Conservation (phyloP, 1,139 yeast genomes). For the Candida sanyaensis region DNA sequence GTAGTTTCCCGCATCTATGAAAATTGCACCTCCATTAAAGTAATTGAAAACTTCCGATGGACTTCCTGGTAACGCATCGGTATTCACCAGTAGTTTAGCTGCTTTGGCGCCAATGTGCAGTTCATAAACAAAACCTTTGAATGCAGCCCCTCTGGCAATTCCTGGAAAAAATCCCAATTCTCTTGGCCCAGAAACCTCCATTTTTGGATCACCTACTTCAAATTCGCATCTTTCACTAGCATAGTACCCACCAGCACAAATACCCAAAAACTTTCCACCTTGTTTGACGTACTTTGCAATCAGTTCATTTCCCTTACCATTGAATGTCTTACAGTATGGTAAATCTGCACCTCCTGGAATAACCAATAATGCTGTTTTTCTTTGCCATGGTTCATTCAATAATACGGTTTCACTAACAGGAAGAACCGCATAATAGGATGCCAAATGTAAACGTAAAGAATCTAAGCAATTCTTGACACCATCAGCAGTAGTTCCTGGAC, state of each 20-base stretch:
- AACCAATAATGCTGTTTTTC: slow-evolving; percentile 76
- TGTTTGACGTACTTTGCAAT: slow-evolving; percentile 66
- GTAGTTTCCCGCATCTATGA: slow-evolving; percentile 67
- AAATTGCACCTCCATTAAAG: slow-evolving; percentile 88
- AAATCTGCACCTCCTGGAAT: slow-evolving; percentile 97
- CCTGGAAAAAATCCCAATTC: slow-evolving; percentile 86
- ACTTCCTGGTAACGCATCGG: slow-evolving; percentile 23
- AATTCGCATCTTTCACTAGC: slow-evolving; percentile 79
- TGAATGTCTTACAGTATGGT: slow-evolving; percentile 71
- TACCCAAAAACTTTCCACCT: slow-evolving; percentile 85
- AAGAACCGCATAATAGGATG: slow-evolving; percentile 87
- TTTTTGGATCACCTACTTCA: slow-evolving; percentile 63
- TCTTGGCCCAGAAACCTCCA: slow-evolving; percentile 86
- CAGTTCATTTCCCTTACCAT: slow-evolving; percentile 64
- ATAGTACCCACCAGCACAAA: slow-evolving; percentile 97
- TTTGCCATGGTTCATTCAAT: slow-evolving; percentile 83
- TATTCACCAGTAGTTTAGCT: slow-evolving; percentile 44
- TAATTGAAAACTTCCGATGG: slow-evolving; percentile 39
- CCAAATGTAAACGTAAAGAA: slow-evolving; percentile 69
- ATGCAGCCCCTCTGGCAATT: slow-evolving; percentile 77
- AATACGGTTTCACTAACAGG: slow-evolving; percentile 66
- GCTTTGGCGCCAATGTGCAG: slow-evolving; percentile 76
- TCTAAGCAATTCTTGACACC: slow-evolving; percentile 84
- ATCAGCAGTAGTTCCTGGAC: slow-evolving; percentile 86
- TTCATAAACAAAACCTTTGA: slow-evolving; percentile 75